Evolutionary conservation across 1,139 yeast species (phyloP).

Genomic region (Candida sp.): DNA sequence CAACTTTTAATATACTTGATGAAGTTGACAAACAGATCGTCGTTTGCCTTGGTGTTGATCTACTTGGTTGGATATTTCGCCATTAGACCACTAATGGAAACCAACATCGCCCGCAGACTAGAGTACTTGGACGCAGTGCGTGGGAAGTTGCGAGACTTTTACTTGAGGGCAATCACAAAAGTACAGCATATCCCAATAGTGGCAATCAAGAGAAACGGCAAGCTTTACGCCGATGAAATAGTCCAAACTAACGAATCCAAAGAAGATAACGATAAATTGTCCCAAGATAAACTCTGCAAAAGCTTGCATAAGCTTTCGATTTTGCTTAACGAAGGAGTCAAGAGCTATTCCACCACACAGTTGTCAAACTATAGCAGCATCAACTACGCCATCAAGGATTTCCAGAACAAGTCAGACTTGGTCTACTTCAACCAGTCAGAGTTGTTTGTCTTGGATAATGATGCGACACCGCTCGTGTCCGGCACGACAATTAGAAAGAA

Average conservation of each 20-base stretch:
- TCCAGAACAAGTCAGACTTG: slow-evolving; percentile 42
- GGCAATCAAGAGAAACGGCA: slow-evolving; percentile 33
- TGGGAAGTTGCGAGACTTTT: slow-evolving; percentile 38
- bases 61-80: slow-evolving; percentile 38
- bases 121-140: slow-evolving; percentile 42
- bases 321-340: slow-evolving; percentile 27
- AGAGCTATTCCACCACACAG: slow-evolving; percentile 32
- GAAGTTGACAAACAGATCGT: slow-evolving; percentile 41
- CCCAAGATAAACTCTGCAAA: slow-evolving; percentile 25
- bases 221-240: slow-evolving; percentile 42
- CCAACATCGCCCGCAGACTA: slow-evolving; percentile 31
- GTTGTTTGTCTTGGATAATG: slow-evolving; percentile 11
- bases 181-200: slow-evolving; percentile 48
- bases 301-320: slow-evolving; percentile 28
- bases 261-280: slow-evolving; percentile 29
- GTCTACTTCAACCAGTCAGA: slow-evolving; percentile 27
- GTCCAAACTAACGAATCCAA: slow-evolving; percentile 36
- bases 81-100: slow-evolving; percentile 41
- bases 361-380: slow-evolving; percentile 38
- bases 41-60: slow-evolving; percentile 29
- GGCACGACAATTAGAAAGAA: slow-evolving; percentile 20
- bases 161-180: slow-evolving; percentile 35
- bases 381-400: slow-evolving; percentile 35
- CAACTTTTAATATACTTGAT: slow-evolving; percentile 31
- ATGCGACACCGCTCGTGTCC: background rate